Evolutionary conservation across 768 basidiomycete genomes (phyloP).

Genomic region (Suillus cothurnatus): DNA sequence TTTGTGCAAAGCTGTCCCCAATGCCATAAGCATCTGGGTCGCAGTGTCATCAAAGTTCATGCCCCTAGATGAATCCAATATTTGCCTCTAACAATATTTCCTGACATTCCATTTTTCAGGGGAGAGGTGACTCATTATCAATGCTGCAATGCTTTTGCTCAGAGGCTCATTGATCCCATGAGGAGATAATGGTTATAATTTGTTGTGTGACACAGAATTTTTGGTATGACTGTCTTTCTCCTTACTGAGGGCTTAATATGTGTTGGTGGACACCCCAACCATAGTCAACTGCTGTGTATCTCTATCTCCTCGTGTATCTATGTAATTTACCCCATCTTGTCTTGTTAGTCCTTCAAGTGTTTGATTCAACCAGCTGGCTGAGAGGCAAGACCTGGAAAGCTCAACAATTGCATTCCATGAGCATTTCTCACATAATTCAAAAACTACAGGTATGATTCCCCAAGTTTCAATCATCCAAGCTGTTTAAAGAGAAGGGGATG

Average conservation of each 20-base stretch:
- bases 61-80: constrained; percentile 64
- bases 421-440: neutral
- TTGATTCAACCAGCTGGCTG: neutral
- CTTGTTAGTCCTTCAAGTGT: neutral
- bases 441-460: neutral
- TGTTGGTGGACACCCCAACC: neutral
- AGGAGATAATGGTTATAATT: constrained; percentile 4
- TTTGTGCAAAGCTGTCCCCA: constrained; percentile 76
- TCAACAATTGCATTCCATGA: neutral
- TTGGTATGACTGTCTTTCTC: neutral
- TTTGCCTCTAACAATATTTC: neutral
- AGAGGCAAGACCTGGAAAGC: neutral
- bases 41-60: constrained; percentile 93
- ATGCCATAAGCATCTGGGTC: constrained; percentile 92
- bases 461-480: neutral
- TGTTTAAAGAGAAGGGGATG: neutral
- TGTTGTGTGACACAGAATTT: neutral
- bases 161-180: constrained; percentile 46
- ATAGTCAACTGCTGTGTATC: neutral
- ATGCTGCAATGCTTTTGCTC: constrained; percentile 84
- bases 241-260: neutral
- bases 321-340: neutral
- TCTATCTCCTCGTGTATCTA: neutral
- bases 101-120: constrained; percentile 40
- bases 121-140: constrained; percentile 98